Percentiles rank a stretch among this genome's conserved stretches.
These are phyloP conservation scores for Tricholoma furcatifolium DNA, from an alignment of 768 basidiomycete species.

Conservation along the genomic window DNA sequence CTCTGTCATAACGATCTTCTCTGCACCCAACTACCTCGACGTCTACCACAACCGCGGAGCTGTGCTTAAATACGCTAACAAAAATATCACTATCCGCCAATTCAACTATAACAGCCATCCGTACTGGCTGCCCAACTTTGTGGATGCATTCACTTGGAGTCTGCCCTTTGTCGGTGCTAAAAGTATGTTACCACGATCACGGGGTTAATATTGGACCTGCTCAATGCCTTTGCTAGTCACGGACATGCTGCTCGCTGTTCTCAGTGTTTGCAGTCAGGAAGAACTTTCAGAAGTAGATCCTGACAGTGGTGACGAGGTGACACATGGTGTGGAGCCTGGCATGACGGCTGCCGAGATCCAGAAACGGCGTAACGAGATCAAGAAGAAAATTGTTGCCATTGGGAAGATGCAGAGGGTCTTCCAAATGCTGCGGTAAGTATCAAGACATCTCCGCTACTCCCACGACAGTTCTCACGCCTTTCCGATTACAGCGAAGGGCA, in stretches of 20 bases:
- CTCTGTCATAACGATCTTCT: conserved; percentile 96
- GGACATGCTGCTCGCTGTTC: conserved; percentile 94
- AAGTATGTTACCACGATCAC: conserved; percentile 49
- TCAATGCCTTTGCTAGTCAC: conserved; percentile 57
- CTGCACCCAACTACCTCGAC: conserved; percentile 95
- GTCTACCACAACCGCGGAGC: conserved; percentile 97
- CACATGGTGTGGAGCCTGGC: conserved; percentile 19
- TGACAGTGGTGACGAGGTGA: conserved; percentile 35
- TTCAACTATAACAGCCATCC: conserved; percentile 81
- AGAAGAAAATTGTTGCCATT: conserved; percentile 92
- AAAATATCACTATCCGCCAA: conserved; percentile 93
- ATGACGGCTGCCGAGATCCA: conserved; percentile 40
- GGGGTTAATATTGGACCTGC: background rate
- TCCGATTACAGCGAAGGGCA: conserved; percentile 61
- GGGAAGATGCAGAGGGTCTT: conserved; percentile 91
- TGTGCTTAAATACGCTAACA: conserved; percentile 95
- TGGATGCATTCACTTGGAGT: conserved; percentile 98
- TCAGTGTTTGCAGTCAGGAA: conserved; percentile 91
- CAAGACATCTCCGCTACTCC: background rate
- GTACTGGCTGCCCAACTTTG: conserved; percentile 96
- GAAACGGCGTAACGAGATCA: conserved; percentile 75
- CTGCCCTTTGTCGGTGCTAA: conserved; percentile 96
- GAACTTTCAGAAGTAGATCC: conserved; percentile 69
- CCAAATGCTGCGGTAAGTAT: conserved; percentile 78
- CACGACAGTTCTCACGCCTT: background rate